A percentile compares a stretch with the other conserved stretches of the same genome.
phyloP scores from a whole-genome alignment of 331 rosid species.

The Rhamnella rubrinervis region DNA sequence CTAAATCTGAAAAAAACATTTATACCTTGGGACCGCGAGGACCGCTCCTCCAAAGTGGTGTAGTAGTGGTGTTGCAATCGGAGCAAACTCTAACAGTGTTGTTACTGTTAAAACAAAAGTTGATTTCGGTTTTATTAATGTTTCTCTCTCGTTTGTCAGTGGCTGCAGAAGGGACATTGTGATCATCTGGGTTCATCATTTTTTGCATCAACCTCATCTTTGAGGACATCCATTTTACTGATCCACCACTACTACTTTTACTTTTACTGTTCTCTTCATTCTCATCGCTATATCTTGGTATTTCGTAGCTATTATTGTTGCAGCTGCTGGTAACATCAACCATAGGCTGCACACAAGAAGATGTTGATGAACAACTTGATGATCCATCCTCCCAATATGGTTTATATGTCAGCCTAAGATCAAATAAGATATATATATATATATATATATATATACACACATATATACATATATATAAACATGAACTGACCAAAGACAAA shows the following conservation, averaged over 20 bases:
- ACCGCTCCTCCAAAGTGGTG: constrained; percentile 95
- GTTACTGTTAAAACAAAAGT: constrained; percentile 10
- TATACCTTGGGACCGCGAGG: constrained; percentile 88
- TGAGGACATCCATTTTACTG: constrained; percentile 65
- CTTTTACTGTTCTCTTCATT: constrained; percentile 22
- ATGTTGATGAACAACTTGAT: constrained; percentile 19
- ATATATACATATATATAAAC: too few species aligned
- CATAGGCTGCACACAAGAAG: constrained; percentile 25
- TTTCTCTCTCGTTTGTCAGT: neutral
- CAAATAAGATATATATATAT: neutral
- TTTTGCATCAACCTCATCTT: constrained; percentile 65
- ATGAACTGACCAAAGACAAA: too few species aligned
- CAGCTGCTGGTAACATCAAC: constrained; percentile 12
- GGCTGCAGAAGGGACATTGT: neutral
- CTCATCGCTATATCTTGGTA: neutral
- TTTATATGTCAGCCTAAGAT: constrained; percentile 23
- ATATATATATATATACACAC: too few species aligned
- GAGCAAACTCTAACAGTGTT: constrained; percentile 66
- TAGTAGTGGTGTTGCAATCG: constrained; percentile 65
- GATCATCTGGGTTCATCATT: constrained; percentile 37
- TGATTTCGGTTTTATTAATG: constrained; percentile 22
- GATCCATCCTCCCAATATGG: constrained; percentile 29
- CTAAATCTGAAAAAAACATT: neutral
- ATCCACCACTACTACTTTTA: constrained; percentile 14
- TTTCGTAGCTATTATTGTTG: constrained; percentile 1